phyloP scores from a whole-genome alignment of 345 rosid species.

The Eucalyptus leucophloia region DNA sequence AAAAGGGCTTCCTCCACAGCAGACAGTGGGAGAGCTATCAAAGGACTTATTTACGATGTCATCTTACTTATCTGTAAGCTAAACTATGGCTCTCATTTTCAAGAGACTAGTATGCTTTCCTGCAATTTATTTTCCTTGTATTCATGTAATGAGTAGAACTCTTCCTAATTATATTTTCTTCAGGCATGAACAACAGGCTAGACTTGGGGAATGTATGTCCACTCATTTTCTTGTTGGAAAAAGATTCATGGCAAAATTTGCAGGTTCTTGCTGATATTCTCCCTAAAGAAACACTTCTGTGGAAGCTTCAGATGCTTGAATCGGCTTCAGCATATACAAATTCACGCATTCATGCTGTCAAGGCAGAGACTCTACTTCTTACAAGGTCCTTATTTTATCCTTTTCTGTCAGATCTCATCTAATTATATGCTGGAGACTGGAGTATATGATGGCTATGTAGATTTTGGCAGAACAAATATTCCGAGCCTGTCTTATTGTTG shows the following conservation, averaged over 20 bases:
- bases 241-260: constrained; percentile 1
- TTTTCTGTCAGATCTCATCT: neutral
- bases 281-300: constrained; percentile 57
- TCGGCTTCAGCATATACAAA: constrained; percentile 51
- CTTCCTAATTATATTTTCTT: neutral
- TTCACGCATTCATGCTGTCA: constrained; percentile 55
- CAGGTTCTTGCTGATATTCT: constrained; percentile 53
- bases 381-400: constrained; percentile 16
- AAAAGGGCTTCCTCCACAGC: constrained; percentile 37
- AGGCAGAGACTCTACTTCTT: constrained; percentile 54
- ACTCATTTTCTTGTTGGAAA: neutral
- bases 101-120: neutral
- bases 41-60: constrained; percentile 32
- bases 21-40: constrained; percentile 15
- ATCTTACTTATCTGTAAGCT: constrained; percentile 30
- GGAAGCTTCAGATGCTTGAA: constrained; percentile 72
- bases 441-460: neutral
- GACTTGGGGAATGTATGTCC: neutral
- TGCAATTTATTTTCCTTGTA: neutral
- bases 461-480: neutral
- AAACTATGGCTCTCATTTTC: neutral
- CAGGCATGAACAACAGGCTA: neutral
- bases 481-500: neutral
- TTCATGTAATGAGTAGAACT: neutral
- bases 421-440: neutral